Conservation (phyloP, 2,329 filamentous ascomycete species). For the Claviceps arundinis region DNA sequence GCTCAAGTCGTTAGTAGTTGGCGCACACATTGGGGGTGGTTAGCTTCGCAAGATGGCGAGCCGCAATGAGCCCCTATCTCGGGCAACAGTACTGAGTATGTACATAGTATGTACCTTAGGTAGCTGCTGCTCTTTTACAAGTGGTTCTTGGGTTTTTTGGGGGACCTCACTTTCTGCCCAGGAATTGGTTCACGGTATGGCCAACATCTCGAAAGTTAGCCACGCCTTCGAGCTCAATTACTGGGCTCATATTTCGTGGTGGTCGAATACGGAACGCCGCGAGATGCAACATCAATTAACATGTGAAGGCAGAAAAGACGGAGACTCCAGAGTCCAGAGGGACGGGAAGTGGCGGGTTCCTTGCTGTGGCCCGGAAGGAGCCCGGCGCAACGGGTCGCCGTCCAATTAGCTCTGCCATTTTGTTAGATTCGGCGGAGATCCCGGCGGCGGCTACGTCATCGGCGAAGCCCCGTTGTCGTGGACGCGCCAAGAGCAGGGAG, state of each 20-base stretch:
- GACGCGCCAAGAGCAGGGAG: neutral
- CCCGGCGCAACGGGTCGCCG: neutral
- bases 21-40: neutral
- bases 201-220: constrained; percentile 71
- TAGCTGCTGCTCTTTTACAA: too few species aligned
- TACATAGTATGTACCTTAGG: too few species aligned
- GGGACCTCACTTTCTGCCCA: constrained; percentile 35
- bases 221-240: constrained; percentile 22
- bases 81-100: too few species aligned
- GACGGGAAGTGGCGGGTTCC: neutral
- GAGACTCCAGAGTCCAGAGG: neutral
- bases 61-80: too few species aligned
- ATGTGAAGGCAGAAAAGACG: neutral
- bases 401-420: neutral
- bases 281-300: neutral
- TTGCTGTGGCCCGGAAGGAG: neutral
- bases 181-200: constrained; percentile 46
- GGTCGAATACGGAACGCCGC: neutral
- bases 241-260: constrained; percentile 4
- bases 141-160: too few species aligned
- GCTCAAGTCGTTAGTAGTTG: neutral
- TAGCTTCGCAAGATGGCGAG: too few species aligned
- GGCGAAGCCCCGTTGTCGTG: neutral
- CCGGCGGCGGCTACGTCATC: neutral
- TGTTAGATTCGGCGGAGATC: neutral